Evolutionary conservation across 2,329 filamentous ascomycete genomes (phyloP), one percentile per base, ranked within the genome.

Genomic region (Diaporthe sp.): DNA sequence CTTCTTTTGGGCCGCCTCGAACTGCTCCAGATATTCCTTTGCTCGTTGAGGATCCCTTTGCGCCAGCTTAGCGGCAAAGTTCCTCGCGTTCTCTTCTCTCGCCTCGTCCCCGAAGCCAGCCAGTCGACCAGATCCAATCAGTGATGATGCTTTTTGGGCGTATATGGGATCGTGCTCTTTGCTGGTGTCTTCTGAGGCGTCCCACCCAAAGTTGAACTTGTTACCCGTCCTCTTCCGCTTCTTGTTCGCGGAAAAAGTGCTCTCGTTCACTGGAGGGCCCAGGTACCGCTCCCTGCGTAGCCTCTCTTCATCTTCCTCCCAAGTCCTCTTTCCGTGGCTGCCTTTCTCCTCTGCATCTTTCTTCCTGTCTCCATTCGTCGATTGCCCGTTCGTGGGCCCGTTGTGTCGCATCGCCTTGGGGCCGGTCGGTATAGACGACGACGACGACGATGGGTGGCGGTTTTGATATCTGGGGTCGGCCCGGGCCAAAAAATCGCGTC

Each of bases 201-300:
- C 97, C 97, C 97, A 99, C 80, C 98, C 97, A 80, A 99, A 99
- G 81, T 98, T 99, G 87, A 99, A 99, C 83, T 99, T 98, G 85
- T 96, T 95, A 81, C 98, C 96, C 1, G 95, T 98, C 77, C 96
- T 90, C 86, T 94, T 94, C 74, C 96, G 91, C 88, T 98, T 98
- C 89, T 98, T 99, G 87, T 97, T 95, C 1, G 96, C 96, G 0
- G 95, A 98, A 82, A 98, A 98, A 51, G 91, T 98, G 74, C 88
- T 89, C 78, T 93, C 91, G 78, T 97, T 97, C 71, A 94, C 92
- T 78, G 98, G 95, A 1, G 95, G 94, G 4, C 97, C 97, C 90
- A 98, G 96, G 82, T 99, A 99, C 77, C 95, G 89, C 79, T 95
- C 92, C 76, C 94, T 90, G 77, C 95, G 91, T 75, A 97, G 86